These are phyloP conservation scores for Sugiyamaella japonica DNA, from an alignment of 1,139 yeast species.

Conservation along the genomic window DNA sequence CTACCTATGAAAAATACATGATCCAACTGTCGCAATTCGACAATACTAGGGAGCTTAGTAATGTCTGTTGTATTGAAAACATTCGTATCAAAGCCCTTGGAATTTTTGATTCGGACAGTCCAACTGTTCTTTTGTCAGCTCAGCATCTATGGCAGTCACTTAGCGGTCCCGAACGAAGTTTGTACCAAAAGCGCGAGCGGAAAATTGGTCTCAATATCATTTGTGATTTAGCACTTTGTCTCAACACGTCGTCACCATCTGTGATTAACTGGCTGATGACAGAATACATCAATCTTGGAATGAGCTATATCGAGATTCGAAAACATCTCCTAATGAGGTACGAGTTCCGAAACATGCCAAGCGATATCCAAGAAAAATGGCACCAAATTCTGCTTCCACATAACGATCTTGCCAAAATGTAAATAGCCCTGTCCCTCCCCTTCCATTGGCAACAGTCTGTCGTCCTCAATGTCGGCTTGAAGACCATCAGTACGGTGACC, in stretches of 20 bases:
- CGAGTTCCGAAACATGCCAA: conserved; percentile 8
- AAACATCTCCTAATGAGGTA: conserved; percentile 12
- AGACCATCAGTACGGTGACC: too few species aligned
- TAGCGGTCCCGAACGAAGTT: conserved; percentile 4
- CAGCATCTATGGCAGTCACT: conserved; percentile 13
- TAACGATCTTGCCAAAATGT: conserved; percentile 9
- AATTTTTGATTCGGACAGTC: neutral
- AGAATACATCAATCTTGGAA: conserved; percentile 13
- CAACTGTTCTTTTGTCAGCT: neutral
- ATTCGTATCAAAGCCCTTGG: conserved; percentile 9
- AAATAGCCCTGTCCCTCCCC: neutral
- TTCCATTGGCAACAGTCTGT: too few species aligned
- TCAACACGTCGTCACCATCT: neutral
- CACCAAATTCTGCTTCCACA: neutral
- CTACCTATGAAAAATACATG: conserved; percentile 20
- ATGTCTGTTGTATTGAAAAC: conserved; percentile 15
- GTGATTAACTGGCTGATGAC: conserved; percentile 13
- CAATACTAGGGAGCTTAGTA: conserved; percentile 1
- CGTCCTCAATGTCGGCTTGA: too few species aligned
- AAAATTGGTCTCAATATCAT: conserved; percentile 12
- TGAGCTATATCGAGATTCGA: conserved; percentile 11
- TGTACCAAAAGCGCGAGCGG: conserved; percentile 11
- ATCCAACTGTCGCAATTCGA: conserved; percentile 11
- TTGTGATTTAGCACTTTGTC: neutral
- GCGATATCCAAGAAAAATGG: conserved; percentile 9